Percentiles rank a stretch among this genome's conserved stretches.
These are phyloP conservation scores for Agroathelia rolfsii DNA, from an alignment of 1,284 basidiomycete genomes.

Conservation along the genomic window DNA sequence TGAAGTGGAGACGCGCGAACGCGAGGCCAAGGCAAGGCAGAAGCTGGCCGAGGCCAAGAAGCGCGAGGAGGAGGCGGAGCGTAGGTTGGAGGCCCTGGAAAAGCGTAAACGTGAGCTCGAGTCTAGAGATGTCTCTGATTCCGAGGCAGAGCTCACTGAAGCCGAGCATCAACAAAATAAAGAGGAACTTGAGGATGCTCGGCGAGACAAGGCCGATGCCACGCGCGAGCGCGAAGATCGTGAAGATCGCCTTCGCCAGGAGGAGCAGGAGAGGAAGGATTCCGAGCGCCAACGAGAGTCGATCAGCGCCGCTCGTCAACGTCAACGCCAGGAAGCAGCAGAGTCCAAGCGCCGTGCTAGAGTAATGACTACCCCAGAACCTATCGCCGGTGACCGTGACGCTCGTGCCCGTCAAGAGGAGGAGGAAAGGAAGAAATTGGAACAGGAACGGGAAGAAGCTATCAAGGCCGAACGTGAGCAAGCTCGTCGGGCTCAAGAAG, in stretches of 20 bases:
- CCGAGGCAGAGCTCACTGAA: slow-evolving; percentile 14
- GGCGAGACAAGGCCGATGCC: slow-evolving; percentile 5
- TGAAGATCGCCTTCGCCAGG: slow-evolving; percentile 6
- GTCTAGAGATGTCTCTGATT: too few relatives aligned
- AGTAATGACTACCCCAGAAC: slow-evolving; percentile 10
- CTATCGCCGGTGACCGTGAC: slow-evolving; percentile 6
- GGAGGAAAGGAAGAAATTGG: slow-evolving; percentile 10
- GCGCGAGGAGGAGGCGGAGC: slow-evolving; percentile 10
- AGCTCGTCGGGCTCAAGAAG: slow-evolving; percentile 5
- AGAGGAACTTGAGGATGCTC: slow-evolving; percentile 4
- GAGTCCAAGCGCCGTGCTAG: slow-evolving; percentile 4
- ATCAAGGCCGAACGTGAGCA: slow-evolving; percentile 8
- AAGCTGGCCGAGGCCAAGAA: slow-evolving; percentile 11
- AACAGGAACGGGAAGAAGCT: slow-evolving; percentile 10
- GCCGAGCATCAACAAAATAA: slow-evolving; percentile 15
- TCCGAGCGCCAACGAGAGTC: slow-evolving; percentile 8
- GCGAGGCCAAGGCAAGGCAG: slow-evolving; percentile 10
- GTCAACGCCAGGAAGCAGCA: too few relatives aligned
- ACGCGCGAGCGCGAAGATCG: too few relatives aligned
- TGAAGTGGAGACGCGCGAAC: too few relatives aligned
- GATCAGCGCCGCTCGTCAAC: too few relatives aligned
- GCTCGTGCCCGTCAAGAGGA: slow-evolving; percentile 8
- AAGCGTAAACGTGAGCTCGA: too few relatives aligned
- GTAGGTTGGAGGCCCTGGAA: slow-evolving; percentile 11
- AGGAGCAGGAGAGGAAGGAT: slow-evolving; percentile 5